Evolutionary conservation across 2,329 filamentous ascomycete genomes (phyloP), one percentile per base, ranked within the genome.

Genomic region (Trichoderma sp.): DNA sequence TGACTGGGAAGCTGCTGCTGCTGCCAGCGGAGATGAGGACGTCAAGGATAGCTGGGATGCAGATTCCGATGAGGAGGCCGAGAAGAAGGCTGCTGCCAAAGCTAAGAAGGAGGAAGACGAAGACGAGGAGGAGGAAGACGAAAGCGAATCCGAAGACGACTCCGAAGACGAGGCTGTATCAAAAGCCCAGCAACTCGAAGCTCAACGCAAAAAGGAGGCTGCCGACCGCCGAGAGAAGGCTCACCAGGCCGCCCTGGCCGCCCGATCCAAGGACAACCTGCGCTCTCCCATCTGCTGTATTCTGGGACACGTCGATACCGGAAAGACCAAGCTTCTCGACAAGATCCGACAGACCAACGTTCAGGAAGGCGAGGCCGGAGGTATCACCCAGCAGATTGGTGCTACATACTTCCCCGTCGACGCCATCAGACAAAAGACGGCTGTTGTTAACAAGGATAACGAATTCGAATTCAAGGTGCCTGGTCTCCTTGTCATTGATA

Each of bases 251-350:
- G 97, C 97, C 21, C 85, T 98, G 82, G 95, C 95, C 62, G 95
- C 96, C 66, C 91, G 95, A 77, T 98, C 96, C 27, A 95, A 94
- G 85, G 95, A 99, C 83, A 93, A 99, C 85, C 91, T 99, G 75
- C 95, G 97, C 75, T 98, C 97, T 56, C 97, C 97, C 71, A 99
- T 99, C 86, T 98, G 97, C 89, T 98, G 96, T 93, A 99, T 99
- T 90, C 91, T 99, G 78, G 97, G 97, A 81, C 97, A 99, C 91
- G 97, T 99, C 91, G 97, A 99, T 92, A 99, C 97, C 63, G 97
- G 97, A 84, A 99, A 99, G 88, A 99, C 97, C n/a, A 99, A 98
- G 88, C 89, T 99, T 78, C 90, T 99, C 75, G 97, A 99, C 89
- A 99, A 99, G 88, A 94, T 99, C 82, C 94, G 97, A 82, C 95